Percentiles rank a stretch among this genome's conserved stretches.
Conservation (phyloP, 1,284 basidiomycete genomes). For the Apiotrichum veenhuisii region DNA sequence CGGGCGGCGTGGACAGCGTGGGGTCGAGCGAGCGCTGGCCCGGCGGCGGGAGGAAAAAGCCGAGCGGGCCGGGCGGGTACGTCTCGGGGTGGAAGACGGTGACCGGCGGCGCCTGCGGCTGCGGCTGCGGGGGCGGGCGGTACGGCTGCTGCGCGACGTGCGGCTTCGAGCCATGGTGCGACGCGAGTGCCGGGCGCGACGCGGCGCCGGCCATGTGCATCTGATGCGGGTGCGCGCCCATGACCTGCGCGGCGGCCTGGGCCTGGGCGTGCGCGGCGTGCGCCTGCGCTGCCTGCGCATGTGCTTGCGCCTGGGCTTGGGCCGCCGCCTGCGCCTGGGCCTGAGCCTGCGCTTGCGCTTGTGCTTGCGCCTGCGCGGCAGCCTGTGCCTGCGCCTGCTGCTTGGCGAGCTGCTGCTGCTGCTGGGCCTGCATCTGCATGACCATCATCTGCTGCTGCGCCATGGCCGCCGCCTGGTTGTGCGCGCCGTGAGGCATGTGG, state of each 20-base stretch:
- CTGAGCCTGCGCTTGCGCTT: neutral
- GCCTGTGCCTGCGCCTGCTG: neutral
- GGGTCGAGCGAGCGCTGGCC: slow-evolving; percentile 40
- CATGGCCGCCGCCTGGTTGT: neutral
- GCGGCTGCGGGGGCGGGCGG: neutral
- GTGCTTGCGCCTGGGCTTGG: neutral
- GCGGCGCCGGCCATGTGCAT: neutral
- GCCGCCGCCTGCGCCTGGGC: neutral
- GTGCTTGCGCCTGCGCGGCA: neutral
- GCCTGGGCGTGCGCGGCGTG: slow-evolving; percentile 1
- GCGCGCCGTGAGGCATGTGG: neutral
- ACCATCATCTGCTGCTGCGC: slow-evolving; percentile 2
- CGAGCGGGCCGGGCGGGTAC: slow-evolving; percentile 35
- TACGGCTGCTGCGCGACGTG: neutral
- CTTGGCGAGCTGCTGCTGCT: neutral
- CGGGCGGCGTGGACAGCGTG: slow-evolving; percentile 28
- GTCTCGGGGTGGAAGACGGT: slow-evolving; percentile 9
- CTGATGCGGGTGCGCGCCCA: neutral
- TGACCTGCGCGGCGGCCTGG: neutral
- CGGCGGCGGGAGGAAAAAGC: slow-evolving; percentile 42
- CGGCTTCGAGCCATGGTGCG: neutral
- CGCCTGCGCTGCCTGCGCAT: neutral
- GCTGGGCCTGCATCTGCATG: slow-evolving; percentile 1
- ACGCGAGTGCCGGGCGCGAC: neutral
- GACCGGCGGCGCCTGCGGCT: slow-evolving; percentile 3